Evolutionary conservation across 768 basidiomycete genomes (phyloP), one percentile per base, ranked within the genome.

Genomic region (Neoboletus brunneissimus): DNA sequence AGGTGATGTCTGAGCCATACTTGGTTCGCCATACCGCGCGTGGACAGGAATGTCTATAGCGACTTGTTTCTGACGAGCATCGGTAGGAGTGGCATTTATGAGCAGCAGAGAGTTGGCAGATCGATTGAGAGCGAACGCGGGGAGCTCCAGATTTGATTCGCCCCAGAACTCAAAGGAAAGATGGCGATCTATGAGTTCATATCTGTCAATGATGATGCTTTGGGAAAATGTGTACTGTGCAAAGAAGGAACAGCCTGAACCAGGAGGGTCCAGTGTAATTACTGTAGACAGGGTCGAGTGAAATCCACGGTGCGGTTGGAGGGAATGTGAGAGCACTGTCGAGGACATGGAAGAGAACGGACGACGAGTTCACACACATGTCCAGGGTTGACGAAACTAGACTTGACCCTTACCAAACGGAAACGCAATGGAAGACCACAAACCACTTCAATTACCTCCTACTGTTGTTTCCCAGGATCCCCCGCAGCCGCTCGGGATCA

Each of bases 171-270:
- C 62, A 51, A 74, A 73, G n/a, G 65, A 55, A 55, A 72, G 70
- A 41, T 46, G 59, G 54, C 62, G 71, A 58, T 72, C 64, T 7
- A 51, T 15, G 54, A 81, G 74, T 63, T 81, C 79, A 60, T 78
- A 74, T 55, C 67, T 72, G 67, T 81, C 79, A 22, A 75, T 69
- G 63, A 81, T 76, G 58, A 81, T 61, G 46, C 64, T 60, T 4
- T 76, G 70, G 2, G 77, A 74, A 23, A 81, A 64, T 25, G 64
- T 66, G 57, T 75, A 69, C 6, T 74, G 57, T 11, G 73, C 62
- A 57, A 75, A 72, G 23, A 76, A 61, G 10, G 61, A 57, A 57
- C 74, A 75, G 10, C 41, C 34, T 13, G 48, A 18, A 29, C 23
- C 45, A 12, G 55, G 49, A 37, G 23, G 8, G n/a, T 64, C 47